phyloP scores from a whole-genome alignment of 2,329 filamentous ascomycete genomes.

The Fusarium multiceps region DNA sequence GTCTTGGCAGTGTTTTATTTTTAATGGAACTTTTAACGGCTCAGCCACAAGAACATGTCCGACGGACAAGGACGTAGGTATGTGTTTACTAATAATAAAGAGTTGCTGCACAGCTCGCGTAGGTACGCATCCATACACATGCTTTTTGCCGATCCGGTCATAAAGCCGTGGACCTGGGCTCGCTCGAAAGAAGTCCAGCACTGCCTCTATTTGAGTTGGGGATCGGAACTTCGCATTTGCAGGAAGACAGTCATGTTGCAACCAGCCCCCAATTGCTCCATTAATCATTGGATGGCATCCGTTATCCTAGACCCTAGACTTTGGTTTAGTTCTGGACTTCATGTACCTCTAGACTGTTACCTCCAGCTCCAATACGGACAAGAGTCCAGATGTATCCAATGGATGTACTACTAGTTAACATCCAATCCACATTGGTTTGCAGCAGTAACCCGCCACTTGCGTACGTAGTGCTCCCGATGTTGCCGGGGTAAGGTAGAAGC shows the following conservation, averaged over 20 bases:
- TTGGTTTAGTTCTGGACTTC: background rate
- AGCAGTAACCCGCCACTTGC: slow-evolving; percentile 36
- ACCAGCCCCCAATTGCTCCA: background rate
- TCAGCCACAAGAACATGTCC: slow-evolving; percentile 26
- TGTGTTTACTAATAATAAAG: background rate
- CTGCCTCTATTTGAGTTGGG: background rate
- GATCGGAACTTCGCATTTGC: background rate
- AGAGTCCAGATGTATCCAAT: background rate
- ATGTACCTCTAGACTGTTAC: background rate
- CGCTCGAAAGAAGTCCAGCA: background rate
- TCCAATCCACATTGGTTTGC: background rate
- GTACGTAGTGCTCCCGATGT: slow-evolving; percentile 37
- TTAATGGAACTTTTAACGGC: slow-evolving; percentile 13
- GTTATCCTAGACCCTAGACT: background rate
- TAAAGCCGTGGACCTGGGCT: background rate
- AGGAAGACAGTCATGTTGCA: background rate
- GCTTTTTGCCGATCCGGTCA: background rate
- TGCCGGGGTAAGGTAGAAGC: slow-evolving; percentile 22
- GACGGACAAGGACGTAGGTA: background rate
- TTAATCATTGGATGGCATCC: background rate
- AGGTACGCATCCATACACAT: background rate
- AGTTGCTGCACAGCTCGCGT: background rate
- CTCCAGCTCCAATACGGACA: background rate
- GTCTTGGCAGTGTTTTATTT: slow-evolving; percentile 24
- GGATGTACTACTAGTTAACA: background rate